Evolutionary conservation across 2,329 filamentous ascomycete species (phyloP), one percentile per base, ranked within the genome.

Genomic region (Aureobasidium leucospermi): DNA sequence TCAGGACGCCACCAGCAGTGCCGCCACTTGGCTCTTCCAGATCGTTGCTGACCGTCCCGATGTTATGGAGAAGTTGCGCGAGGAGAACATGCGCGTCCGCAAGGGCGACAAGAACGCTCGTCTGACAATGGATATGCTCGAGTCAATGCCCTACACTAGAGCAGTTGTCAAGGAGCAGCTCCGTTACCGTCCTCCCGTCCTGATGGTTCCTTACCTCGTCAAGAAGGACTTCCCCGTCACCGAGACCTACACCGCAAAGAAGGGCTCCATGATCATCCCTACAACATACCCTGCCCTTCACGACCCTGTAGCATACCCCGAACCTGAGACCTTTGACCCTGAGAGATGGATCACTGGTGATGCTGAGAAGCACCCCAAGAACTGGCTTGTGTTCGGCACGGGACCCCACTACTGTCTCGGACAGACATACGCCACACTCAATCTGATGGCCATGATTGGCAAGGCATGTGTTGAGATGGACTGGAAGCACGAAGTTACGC

Each of bases 401-500:
- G 94, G 94, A 7, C 90, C 94, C 67, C 94, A 97, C 77, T 96
- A 97, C 79, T 99, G 94, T 74, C 81, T 97, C 38, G 94, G 93
- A 56, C 93, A 97, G 78, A 86, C 86, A 46, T 99, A 96, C 70
- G 94, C 91, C 8, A 86, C 90, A 73, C 80, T 91, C 62, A 96
- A 96, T 75, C 78, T 99, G 67, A 93, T 89, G 70, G 84, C 90
- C 48, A 88, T 96, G 81, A 82, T 96, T 69, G 92, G 91, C 71
- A 96, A 94, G 81, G 92, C 91, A 8, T 88, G 89, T 49, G 47
- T 63, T 4, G 39, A 59, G 46, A 32, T 63, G 66, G 85, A 97
- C 74, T 97, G 93, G 93, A 83, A 86, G 73, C 94, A 99, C 74
- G 85, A 90, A 71, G 76, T 90, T 16, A 97, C 94, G 10, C 85